Evolutionary conservation across 768 basidiomycete genomes (phyloP).

Genomic region (Psilocybe azurescens): DNA sequence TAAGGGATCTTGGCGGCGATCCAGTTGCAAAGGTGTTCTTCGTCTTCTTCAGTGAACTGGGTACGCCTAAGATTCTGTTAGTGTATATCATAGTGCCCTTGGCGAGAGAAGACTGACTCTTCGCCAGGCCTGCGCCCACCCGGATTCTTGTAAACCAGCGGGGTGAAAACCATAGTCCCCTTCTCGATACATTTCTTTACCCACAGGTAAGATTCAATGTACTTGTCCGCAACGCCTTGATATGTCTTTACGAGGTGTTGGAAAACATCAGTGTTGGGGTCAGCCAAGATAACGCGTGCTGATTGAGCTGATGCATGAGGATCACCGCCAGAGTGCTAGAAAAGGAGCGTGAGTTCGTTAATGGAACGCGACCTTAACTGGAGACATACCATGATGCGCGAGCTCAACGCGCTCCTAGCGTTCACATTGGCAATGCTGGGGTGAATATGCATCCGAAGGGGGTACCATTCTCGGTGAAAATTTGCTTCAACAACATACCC

Average conservation of each 20-base stretch:
- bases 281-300: slow-evolving; percentile 79
- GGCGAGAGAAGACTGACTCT: slow-evolving; percentile 56
- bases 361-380: not conserved
- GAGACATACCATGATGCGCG: slow-evolving; percentile 68
- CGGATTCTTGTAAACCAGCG: slow-evolving; percentile 82
- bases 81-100: not conserved
- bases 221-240: slow-evolving; percentile 72
- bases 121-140: slow-evolving; percentile 82
- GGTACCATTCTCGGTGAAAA: slow-evolving; percentile 68
- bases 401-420: slow-evolving; percentile 65
- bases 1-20: slow-evolving; percentile 85
- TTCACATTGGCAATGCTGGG: slow-evolving; percentile 81
- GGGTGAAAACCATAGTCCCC: slow-evolving; percentile 68
- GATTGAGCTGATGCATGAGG: slow-evolving; percentile 71
- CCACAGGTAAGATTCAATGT: slow-evolving; percentile 83
- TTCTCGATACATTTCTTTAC: slow-evolving; percentile 84
- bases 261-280: slow-evolving; percentile 80
- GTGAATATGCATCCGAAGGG: slow-evolving; percentile 81
- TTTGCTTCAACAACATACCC: slow-evolving; percentile 74
- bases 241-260: slow-evolving; percentile 74
- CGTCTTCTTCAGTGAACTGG: slow-evolving; percentile 79
- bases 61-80: slow-evolving; percentile 57
- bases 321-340: slow-evolving; percentile 82
- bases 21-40: slow-evolving; percentile 75
- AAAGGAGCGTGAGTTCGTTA: not conserved